Base-by-base conservation (phyloP, 108 stramenopile genomes). In the Parmales sp. region DNA sequence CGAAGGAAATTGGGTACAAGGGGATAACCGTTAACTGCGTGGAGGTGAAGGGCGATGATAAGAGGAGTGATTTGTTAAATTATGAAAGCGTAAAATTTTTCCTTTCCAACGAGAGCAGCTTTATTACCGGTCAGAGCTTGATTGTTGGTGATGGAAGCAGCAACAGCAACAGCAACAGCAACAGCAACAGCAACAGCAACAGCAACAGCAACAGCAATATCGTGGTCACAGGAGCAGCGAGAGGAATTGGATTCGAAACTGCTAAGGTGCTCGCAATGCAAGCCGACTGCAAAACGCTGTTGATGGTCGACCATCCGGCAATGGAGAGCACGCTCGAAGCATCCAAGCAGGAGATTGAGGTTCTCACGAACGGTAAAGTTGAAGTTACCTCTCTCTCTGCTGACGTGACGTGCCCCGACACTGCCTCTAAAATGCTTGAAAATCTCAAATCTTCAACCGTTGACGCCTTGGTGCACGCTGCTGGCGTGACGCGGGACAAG, bases 401-500 rank as follows among this genome's bases (percentile, higher is more conserved):
- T 4, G 46, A 48, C 16, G 23, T 48, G 2, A 48, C 46, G 3
- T 3, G 22, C 22, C 46, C 46, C 4, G 46, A 48, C 46, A 18
- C 46, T 11, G 3, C 46, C 11, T 48, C 46, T 23, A 48, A 48
- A 23, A 48, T 48, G 22, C 19, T 48, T n/a, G n/a, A n/a, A n/a
- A n/a, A n/a, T n/a, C n/a, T n/a, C n/a, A n/a, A n/a, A n/a, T n/a
- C n/a, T n/a, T 23, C 8, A n/a, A 23, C 46, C 11, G 23, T 48
- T 23, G 46, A 48, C 46, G 46, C 46, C 16, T 13, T 60, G 3
- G 28, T 60, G 5, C 54, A 60, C 31, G 13, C 54, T 16, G 54
- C 54, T 3, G 54, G 54, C 5, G 36, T 60, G 2, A 60, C 54
- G 28, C 16, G n/a, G n/a, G 54, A 60, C 54, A 60, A 60, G 28